phyloP scores from a whole-genome alignment of 495 filamentous ascomycete genomes.

The Elaphomyces granulatus region DNA sequence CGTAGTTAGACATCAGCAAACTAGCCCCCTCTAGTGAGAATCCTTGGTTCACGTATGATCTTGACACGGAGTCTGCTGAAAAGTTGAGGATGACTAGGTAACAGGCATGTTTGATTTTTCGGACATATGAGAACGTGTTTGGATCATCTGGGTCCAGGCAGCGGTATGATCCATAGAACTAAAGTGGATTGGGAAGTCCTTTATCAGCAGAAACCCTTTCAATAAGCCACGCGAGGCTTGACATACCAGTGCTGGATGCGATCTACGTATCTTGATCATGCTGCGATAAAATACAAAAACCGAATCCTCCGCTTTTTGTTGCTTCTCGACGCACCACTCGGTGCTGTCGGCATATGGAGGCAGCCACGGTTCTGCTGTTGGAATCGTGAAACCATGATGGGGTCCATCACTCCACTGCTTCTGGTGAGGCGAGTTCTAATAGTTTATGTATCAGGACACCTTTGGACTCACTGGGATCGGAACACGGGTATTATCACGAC shows the following conservation, averaged over 20 bases:
- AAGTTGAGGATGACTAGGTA: conserved; percentile 10
- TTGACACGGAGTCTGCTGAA: conserved; percentile 1
- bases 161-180: conserved; percentile 7
- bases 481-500: conserved; percentile 25
- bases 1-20: not conserved
- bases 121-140: conserved; percentile 5
- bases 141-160: conserved; percentile 5
- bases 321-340: conserved; percentile 24
- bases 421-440: not conserved
- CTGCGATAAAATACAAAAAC: conserved; percentile 26
- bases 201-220: not conserved
- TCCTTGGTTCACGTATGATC: not conserved
- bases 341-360: conserved; percentile 24
- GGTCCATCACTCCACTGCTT: conserved; percentile 19
- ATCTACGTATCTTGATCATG: conserved; percentile 24
- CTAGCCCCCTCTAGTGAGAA: not conserved
- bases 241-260: conserved; percentile 6
- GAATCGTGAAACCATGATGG: conserved; percentile 23
- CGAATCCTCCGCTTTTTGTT: conserved; percentile 16
- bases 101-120: conserved; percentile 5
- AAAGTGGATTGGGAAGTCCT: no score
- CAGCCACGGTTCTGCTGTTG: conserved; percentile 32
- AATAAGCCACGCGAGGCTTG: not conserved
- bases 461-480: conserved; percentile 12
- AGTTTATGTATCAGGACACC: not conserved